phyloP scores from a whole-genome alignment of 495 filamentous ascomycete genomes.

The Trichoderma parareesei region DNA sequence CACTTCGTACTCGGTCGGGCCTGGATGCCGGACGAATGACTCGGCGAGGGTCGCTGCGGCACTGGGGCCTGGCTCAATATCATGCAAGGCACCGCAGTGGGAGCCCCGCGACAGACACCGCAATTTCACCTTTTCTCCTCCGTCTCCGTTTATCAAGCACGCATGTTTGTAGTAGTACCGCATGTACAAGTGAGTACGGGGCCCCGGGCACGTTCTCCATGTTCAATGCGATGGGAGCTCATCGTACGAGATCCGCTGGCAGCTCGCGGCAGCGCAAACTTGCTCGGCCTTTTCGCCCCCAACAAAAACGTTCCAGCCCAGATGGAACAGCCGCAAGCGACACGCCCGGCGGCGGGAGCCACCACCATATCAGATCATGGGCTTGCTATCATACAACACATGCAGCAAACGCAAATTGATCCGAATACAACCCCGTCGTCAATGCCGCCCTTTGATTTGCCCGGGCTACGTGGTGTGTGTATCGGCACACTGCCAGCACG shows the following conservation, averaged over 20 bases:
- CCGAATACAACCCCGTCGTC: slow-evolving; percentile 3
- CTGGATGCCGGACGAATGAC: background rate
- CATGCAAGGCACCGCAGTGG: slow-evolving; percentile 5
- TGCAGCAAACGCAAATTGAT: background rate
- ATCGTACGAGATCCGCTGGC: slow-evolving; percentile 4
- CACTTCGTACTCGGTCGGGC: background rate
- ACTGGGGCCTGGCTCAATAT: background rate
- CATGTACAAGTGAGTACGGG: no score
- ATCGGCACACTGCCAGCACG: slow-evolving; percentile 6
- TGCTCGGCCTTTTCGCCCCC: background rate
- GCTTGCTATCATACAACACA: background rate
- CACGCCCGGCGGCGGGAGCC: background rate
- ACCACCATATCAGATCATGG: background rate
- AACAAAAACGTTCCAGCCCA: background rate
- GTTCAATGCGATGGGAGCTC: background rate
- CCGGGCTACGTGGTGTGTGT: background rate
- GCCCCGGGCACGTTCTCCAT: background rate
- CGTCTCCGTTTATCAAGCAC: background rate
- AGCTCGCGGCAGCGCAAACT: background rate
- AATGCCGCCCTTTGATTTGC: background rate
- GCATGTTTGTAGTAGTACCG: no score
- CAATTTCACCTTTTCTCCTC: background rate
- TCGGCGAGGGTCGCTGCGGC: background rate
- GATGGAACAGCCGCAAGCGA: background rate
- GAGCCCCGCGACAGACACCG: background rate